Conservation (phyloP, 441 rosid species). For the Biscutella laevigata region DNA sequence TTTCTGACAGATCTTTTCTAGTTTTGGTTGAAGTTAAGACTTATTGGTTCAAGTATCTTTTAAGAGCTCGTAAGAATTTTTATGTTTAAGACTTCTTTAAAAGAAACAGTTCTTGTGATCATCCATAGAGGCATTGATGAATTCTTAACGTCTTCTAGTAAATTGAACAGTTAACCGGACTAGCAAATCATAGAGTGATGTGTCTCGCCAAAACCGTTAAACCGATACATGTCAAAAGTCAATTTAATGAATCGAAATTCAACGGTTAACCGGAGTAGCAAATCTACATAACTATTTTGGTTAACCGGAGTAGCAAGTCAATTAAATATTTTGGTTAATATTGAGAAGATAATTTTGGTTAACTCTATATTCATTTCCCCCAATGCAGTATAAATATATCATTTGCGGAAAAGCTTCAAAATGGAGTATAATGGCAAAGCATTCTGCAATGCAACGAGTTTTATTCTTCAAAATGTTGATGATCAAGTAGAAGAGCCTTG, state of each 20-base stretch:
- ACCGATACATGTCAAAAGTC: too few species aligned
- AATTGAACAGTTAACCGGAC: constrained; percentile 34
- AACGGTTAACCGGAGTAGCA: too few species aligned
- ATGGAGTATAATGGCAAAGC: constrained; percentile 69
- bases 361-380: too few species aligned
- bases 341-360: too few species aligned
- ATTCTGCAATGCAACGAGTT: constrained; percentile 64
- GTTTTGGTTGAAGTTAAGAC: too few species aligned
- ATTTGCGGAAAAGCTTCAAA: constrained; percentile 67
- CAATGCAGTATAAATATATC: too few species aligned
- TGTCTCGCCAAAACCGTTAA: too few species aligned
- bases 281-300: too few species aligned
- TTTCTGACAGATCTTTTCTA: too few species aligned
- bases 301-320: too few species aligned
- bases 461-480: constrained; percentile 38
- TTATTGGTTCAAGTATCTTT: background rate
- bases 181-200: too few species aligned
- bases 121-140: constrained; percentile 72
- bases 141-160: constrained; percentile 69
- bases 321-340: constrained; percentile 23
- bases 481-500: constrained; percentile 45
- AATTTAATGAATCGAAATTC: too few species aligned
- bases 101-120: constrained; percentile 86
- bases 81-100: constrained; percentile 33
- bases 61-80: background rate